Percentiles rank a stretch among this genome's conserved stretches.
phyloP scores from a whole-genome alignment of 371 early-diverging fungal species.

The Lichtheimia ramosa region DNA sequence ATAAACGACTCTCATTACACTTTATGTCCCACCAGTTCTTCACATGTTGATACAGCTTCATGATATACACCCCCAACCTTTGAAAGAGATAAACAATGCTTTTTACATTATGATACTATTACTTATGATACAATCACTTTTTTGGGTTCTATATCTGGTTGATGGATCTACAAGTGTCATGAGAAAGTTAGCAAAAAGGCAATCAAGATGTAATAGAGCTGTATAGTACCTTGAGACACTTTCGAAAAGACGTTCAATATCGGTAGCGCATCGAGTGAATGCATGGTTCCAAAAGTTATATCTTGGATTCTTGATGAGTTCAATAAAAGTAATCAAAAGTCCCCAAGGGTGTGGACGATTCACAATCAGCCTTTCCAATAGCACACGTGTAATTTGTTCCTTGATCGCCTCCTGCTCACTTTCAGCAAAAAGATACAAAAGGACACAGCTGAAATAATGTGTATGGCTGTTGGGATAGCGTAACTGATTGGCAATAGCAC shows the following conservation, averaged over 20 bases:
- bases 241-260: slow-evolving; percentile 72
- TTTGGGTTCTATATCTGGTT: too few relatives aligned
- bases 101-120: too few relatives aligned
- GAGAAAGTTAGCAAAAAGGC: too few relatives aligned
- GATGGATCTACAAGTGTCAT: too few relatives aligned
- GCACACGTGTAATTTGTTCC: slow-evolving; percentile 92
- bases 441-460: slow-evolving; percentile 82
- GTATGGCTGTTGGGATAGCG: slow-evolving; percentile 97
- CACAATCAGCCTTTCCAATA: slow-evolving; percentile 93
- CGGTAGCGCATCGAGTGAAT: slow-evolving; percentile 70
- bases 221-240: slow-evolving; percentile 68
- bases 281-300: slow-evolving; percentile 87
- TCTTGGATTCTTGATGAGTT: slow-evolving; percentile 89
- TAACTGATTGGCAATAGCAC: slow-evolving; percentile 94
- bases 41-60: too few relatives aligned
- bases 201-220: too few relatives aligned
- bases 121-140: too few relatives aligned
- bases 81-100: too few relatives aligned
- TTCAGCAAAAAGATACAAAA: slow-evolving; percentile 85
- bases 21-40: too few relatives aligned
- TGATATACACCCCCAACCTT: too few relatives aligned
- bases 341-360: slow-evolving; percentile 99
- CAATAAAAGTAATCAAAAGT: slow-evolving; percentile 93
- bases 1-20: too few relatives aligned
- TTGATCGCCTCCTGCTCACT: slow-evolving; percentile 79